Conservation (phyloP, 2,329 filamentous ascomycete species). For the Fusarium metavorans region DNA sequence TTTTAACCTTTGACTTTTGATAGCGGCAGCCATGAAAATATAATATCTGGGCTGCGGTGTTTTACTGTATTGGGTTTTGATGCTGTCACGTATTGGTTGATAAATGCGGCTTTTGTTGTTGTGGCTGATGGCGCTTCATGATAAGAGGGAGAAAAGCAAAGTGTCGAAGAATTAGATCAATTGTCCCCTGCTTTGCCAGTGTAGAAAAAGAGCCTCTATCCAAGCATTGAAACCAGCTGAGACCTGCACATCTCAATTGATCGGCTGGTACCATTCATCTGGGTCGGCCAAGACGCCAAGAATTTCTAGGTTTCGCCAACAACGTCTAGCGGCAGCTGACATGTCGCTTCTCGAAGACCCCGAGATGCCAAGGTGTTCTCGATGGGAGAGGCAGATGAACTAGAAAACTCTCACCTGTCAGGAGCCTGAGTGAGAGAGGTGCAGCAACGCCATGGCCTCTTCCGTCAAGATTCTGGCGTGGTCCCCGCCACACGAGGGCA, state of each 20-base stretch:
- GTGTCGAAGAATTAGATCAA: too few relatives aligned
- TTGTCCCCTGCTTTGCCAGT: not conserved
- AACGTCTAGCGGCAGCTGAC: not conserved
- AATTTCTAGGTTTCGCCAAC: not conserved
- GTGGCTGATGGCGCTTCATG: not conserved
- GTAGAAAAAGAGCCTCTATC: not conserved
- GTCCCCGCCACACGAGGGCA: not conserved
- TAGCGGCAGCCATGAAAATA: not conserved
- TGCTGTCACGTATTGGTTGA: not conserved
- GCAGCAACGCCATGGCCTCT: not conserved
- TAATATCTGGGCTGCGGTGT: not conserved
- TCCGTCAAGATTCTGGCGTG: not conserved
- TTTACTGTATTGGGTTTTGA: not conserved
- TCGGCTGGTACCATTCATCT: not conserved
- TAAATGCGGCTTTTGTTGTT: not conserved
- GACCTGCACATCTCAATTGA: not conserved
- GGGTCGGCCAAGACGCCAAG: not conserved
- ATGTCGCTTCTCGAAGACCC: not conserved
- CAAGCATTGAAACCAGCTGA: not conserved
- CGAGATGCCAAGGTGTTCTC: not conserved
- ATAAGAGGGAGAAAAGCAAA: not conserved
- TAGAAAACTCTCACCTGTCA: not conserved
- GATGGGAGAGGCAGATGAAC: not conserved
- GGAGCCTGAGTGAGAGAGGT: not conserved
- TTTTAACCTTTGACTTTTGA: not conserved